Conservation (phyloP, 495 filamentous ascomycete species). For the Tuber melanosporum region DNA sequence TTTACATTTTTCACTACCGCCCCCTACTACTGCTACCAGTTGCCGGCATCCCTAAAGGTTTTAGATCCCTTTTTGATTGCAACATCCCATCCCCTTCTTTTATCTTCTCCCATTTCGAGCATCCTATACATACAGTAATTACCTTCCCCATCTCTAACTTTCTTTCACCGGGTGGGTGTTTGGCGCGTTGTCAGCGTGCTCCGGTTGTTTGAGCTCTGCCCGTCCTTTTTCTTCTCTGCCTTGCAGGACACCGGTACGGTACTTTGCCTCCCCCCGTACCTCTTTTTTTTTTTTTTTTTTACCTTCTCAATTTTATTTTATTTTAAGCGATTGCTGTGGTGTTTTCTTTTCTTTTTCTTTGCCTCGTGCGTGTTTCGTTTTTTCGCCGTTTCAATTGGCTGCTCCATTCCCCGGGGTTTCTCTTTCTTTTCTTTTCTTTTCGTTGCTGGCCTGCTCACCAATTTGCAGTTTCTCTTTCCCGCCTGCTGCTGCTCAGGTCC, state of each 20-base stretch:
- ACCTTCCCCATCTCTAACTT: background rate
- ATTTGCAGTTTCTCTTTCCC: background rate
- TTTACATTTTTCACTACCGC: background rate
- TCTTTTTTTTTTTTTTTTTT: background rate
- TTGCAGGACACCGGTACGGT: too few relatives aligned
- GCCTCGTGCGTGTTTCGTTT: constrained; percentile 4
- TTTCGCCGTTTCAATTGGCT: background rate
- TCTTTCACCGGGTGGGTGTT: background rate
- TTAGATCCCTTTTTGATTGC: background rate
- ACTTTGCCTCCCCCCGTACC: background rate
- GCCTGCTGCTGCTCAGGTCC: background rate
- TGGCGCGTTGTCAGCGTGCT: background rate
- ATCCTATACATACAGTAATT: background rate
- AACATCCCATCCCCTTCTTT: background rate
- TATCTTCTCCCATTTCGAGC: background rate
- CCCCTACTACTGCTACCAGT: background rate
- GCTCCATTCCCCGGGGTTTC: background rate
- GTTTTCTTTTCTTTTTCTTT: background rate
- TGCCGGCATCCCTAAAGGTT: background rate
- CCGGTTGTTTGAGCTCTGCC: background rate
- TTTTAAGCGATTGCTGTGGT: background rate
- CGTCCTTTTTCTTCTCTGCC: background rate
- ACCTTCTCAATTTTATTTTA: background rate
- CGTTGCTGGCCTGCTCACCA: background rate
- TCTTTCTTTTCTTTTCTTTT: background rate